Conservation (phyloP, 2,329 filamentous ascomycete genomes). For the Epichloe elymi region DNA sequence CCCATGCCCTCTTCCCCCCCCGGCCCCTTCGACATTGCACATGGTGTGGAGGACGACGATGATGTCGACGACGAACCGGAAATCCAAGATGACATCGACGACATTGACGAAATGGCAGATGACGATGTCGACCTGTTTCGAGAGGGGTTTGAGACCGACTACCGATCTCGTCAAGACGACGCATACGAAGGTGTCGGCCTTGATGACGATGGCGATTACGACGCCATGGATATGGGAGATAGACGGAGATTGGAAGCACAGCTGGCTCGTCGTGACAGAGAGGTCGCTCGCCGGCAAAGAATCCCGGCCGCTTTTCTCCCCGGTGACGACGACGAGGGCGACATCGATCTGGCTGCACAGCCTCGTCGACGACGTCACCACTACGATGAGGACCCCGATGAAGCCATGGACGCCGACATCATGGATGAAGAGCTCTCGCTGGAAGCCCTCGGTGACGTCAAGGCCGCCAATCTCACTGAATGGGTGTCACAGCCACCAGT, state of each 20-base stretch:
- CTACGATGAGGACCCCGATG: slow-evolving; percentile 90
- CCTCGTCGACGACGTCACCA: slow-evolving; percentile 73
- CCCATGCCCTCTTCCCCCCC: slow-evolving; percentile 55
- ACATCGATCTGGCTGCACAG: slow-evolving; percentile 74
- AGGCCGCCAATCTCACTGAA: slow-evolving; percentile 83
- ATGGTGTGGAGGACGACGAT: slow-evolving; percentile 57
- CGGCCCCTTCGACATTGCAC: slow-evolving; percentile 45
- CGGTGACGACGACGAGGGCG: slow-evolving; percentile 73
- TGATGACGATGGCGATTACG: slow-evolving; percentile 67
- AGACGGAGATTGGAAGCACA: slow-evolving; percentile 60
- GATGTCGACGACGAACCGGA: slow-evolving; percentile 61
- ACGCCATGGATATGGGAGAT: slow-evolving; percentile 51
- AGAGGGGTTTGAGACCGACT: slow-evolving; percentile 60
- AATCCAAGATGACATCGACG: slow-evolving; percentile 58
- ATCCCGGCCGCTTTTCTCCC: slow-evolving; percentile 63
- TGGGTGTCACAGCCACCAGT: slow-evolving; percentile 89
- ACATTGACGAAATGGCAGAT: slow-evolving; percentile 70
- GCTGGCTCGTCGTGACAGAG: slow-evolving; percentile 60
- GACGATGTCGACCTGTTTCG: slow-evolving; percentile 70
- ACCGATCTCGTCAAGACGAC: slow-evolving; percentile 53
- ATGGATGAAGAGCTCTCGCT: slow-evolving; percentile 93
- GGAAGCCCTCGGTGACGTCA: slow-evolving; percentile 83
- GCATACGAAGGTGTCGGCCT: slow-evolving; percentile 57
- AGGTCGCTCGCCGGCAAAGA: slow-evolving; percentile 51
- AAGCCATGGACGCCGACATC: slow-evolving; percentile 82